These are phyloP conservation scores for Huntiella savannae DNA, from an alignment of 2,329 filamentous ascomycete genomes.

Conservation along the genomic window DNA sequence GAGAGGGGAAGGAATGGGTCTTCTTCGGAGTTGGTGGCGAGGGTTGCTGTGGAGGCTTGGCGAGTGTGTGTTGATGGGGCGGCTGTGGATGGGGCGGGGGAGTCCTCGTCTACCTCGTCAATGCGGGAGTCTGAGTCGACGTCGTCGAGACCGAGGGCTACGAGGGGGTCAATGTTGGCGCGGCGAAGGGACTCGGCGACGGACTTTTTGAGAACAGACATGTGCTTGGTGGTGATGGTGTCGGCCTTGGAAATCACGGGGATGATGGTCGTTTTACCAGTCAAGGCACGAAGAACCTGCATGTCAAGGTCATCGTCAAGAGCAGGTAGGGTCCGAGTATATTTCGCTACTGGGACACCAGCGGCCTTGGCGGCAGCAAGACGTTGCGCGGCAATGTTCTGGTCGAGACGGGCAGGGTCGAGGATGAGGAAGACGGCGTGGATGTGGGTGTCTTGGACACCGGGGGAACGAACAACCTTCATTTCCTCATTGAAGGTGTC, in stretches of 20 bases:
- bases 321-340: slow-evolving; percentile 36
- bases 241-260: slow-evolving; percentile 94
- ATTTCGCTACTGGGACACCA: slow-evolving; percentile 8
- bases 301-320: slow-evolving; percentile 81
- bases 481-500: slow-evolving; percentile 95
- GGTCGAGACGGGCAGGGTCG: slow-evolving; percentile 69
- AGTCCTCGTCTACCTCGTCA: slow-evolving; percentile 34
- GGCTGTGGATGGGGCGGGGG: slow-evolving; percentile 18
- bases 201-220: slow-evolving; percentile 75
- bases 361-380: slow-evolving; percentile 27
- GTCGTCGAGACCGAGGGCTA: slow-evolving; percentile 66
- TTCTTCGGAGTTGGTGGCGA: slow-evolving; percentile 27
- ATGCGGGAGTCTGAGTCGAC: slow-evolving; percentile 40
- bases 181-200: slow-evolving; percentile 79
- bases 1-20: slow-evolving; percentile 68
- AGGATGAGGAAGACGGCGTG: slow-evolving; percentile 87
- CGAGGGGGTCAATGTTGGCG: slow-evolving; percentile 71
- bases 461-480: slow-evolving; percentile 86
- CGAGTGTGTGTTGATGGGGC: slow-evolving; percentile 15
- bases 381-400: slow-evolving; percentile 54
- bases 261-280: slow-evolving; percentile 87
- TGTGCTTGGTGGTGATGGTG: slow-evolving; percentile 87
- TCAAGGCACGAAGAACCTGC: slow-evolving; percentile 69
- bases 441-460: slow-evolving; percentile 88
- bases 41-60: slow-evolving; percentile 18